Percentiles rank a stretch among this genome's conserved stretches.
Evolutionary conservation across 2,329 filamentous ascomycete genomes (phyloP).

Genomic region (Ophiostoma triangulosporum): DNA sequence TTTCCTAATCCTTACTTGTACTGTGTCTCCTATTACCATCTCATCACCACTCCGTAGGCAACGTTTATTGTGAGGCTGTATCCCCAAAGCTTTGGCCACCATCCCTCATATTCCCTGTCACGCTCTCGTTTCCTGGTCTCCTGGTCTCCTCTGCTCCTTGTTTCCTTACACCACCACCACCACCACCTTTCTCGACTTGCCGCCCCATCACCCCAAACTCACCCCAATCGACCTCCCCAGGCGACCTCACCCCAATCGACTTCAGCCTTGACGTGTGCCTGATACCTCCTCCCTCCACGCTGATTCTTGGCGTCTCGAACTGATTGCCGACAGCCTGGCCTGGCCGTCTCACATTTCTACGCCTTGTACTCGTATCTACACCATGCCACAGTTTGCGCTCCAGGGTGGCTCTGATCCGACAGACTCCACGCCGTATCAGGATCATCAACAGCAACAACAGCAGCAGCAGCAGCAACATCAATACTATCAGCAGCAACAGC

Average conservation of each 20-base stretch:
- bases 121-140: not conserved
- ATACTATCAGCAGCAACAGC: not conserved
- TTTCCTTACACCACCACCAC: too few species aligned
- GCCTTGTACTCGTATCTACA: conserved; percentile 33
- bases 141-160: not conserved
- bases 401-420: conserved; percentile 27
- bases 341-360: conserved; percentile 9
- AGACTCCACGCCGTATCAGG: conserved; percentile 3
- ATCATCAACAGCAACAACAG: not conserved
- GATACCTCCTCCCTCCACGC: not conserved
- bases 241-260: not conserved
- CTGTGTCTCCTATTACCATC: too few species aligned
- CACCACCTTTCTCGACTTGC: not conserved
- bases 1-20: too few species aligned
- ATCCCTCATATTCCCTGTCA: conserved; percentile 12
- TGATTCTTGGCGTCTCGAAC: conserved; percentile 1
- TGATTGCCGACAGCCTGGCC: not conserved
- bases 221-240: conserved; percentile 12
- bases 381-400: conserved; percentile 40
- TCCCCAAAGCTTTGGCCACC: conserved; percentile 22
- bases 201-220: conserved; percentile 17
- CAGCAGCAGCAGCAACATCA: not conserved
- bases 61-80: conserved; percentile 27
- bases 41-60: conserved; percentile 25
- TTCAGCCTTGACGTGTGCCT: too few species aligned